A percentile compares a stretch with the other conserved stretches of the same genome.
These are phyloP conservation scores for Fusarium sarcochroum DNA, from an alignment of 2,329 filamentous ascomycete genomes.

Conservation along the genomic window DNA sequence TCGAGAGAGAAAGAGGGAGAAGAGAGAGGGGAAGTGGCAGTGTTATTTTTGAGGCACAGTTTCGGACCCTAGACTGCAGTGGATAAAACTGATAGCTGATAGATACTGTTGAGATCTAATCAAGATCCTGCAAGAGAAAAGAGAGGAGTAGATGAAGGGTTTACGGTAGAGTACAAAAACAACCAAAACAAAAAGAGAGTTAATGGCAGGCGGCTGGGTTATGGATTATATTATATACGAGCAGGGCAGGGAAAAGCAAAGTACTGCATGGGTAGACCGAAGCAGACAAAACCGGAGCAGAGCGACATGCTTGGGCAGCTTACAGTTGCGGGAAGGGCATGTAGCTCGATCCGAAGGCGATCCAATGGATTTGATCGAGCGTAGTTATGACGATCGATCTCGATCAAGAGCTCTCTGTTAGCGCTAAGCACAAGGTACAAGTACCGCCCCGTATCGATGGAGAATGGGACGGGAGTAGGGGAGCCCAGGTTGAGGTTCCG, in stretches of 20 bases:
- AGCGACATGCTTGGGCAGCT: constrained; percentile 27
- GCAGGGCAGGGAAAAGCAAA: constrained; percentile 28
- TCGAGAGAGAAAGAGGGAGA: neutral
- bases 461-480: neutral
- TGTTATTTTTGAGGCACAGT: neutral
- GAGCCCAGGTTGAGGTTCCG: constrained; percentile 11
- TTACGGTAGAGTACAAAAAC: neutral
- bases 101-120: neutral
- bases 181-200: neutral
- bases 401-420: constrained; percentile 47
- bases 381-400: constrained; percentile 51
- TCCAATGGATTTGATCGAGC: constrained; percentile 46
- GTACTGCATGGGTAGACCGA: neutral
- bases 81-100: neutral
- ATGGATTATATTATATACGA: constrained; percentile 36
- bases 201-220: neutral
- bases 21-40: neutral
- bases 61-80: neutral
- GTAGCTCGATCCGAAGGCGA: constrained; percentile 45
- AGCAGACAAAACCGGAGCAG: constrained; percentile 2
- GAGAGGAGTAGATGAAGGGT: neutral
- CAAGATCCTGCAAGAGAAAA: neutral
- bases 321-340: constrained; percentile 22
- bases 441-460: constrained; percentile 44
- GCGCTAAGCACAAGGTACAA: constrained; percentile 36